phyloP scores from a whole-genome alignment of 73 alveolate species.

The Tetrahymena thermophila region DNA sequence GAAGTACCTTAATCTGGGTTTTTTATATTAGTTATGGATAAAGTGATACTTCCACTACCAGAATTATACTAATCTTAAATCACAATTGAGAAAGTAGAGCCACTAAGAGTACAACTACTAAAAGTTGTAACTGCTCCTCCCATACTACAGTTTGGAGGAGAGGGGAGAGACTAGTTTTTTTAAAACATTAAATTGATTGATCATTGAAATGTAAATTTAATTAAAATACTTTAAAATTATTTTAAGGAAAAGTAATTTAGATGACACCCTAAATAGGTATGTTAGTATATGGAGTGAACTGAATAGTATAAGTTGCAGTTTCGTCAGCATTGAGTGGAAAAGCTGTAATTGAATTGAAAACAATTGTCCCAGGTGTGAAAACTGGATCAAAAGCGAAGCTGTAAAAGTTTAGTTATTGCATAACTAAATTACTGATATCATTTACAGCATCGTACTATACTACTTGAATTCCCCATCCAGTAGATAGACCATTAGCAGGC shows the following conservation, averaged over 20 bases:
- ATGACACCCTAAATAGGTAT: constrained; percentile 23
- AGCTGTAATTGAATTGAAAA: constrained; percentile 30
- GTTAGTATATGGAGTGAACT: constrained; percentile 38
- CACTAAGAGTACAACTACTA: constrained; percentile 22
- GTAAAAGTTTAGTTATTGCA: constrained; percentile 4
- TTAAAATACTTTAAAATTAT: constrained; percentile 5
- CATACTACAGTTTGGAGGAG: constrained; percentile 24
- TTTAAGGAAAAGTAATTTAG: constrained; percentile 18
- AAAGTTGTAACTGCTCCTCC: constrained; percentile 32
- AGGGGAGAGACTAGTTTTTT: not conserved
- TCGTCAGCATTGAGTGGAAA: constrained; percentile 31
- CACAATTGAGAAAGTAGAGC: constrained; percentile 11
- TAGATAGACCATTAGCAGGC: constrained; percentile 7
- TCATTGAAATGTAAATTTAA: not conserved
- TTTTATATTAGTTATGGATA: not conserved
- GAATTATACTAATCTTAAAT: constrained; percentile 10
- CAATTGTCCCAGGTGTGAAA: constrained; percentile 23
- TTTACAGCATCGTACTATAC: constrained; percentile 3
- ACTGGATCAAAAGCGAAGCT: constrained; percentile 16
- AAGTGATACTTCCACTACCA: constrained; percentile 26
- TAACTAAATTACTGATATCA: constrained; percentile 1
- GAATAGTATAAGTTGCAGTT: constrained; percentile 9
- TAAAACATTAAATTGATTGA: not conserved
- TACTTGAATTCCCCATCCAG: not conserved
- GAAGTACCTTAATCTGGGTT: constrained; percentile 46